Percentiles rank a stretch among this genome's conserved stretches.
Conservation (phyloP, 2,329 filamentous ascomycete genomes). For the Fusarium paranaense region DNA sequence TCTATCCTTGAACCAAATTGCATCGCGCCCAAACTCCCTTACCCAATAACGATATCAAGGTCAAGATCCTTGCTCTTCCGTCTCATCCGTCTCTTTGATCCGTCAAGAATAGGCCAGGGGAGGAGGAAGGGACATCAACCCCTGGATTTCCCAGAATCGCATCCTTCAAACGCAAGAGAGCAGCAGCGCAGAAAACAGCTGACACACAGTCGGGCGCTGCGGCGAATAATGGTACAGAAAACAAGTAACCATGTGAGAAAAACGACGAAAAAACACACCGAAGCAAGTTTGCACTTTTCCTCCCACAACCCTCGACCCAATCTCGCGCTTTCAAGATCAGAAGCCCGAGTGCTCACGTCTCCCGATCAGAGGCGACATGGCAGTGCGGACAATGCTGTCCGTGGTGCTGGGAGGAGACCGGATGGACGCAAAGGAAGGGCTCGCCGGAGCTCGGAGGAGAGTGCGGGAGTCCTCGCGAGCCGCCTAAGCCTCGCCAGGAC, state of each 20-base stretch:
- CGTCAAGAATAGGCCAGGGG: conserved; percentile 8
- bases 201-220: conserved; percentile 8
- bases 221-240: conserved; percentile 34
- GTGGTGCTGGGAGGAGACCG: conserved; percentile 11
- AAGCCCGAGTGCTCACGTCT: conserved; percentile 3
- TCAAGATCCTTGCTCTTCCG: conserved; percentile 25
- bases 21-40: conserved; percentile 41
- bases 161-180: conserved; percentile 16
- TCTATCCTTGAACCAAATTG: conserved; percentile 38
- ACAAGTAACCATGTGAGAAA: conserved; percentile 18
- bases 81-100: conserved; percentile 12
- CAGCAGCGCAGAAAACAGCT: conserved; percentile 6
- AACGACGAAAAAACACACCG: conserved; percentile 12
- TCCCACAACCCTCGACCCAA: background rate
- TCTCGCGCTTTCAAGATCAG: background rate
- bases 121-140: background rate
- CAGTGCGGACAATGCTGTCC: background rate
- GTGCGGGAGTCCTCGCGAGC: conserved; percentile 44
- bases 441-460: conserved; percentile 28
- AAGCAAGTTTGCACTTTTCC: conserved; percentile 22
- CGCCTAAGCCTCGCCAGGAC: conserved; percentile 57
- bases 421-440: conserved; percentile 21
- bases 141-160: conserved; percentile 6
- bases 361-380: background rate
- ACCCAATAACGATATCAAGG: conserved; percentile 38